Evolutionary conservation across 345 rosid genomes (phyloP).

Genomic region (Arabis hirsuta): DNA sequence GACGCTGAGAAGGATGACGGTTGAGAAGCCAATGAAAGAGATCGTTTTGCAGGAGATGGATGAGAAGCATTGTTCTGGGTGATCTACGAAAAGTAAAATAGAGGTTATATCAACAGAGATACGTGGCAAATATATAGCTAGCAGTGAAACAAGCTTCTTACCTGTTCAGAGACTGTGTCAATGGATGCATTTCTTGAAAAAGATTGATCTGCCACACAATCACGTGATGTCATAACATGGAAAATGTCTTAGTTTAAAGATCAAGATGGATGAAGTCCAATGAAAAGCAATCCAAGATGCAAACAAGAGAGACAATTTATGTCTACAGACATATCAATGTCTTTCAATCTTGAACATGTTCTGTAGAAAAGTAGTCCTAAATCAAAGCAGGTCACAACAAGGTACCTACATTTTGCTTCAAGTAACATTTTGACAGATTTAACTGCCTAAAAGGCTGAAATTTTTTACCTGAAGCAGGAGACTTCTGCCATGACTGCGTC

Average conservation of each 20-base stretch:
- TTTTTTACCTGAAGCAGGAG: constrained; percentile 77
- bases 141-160: constrained; percentile 35
- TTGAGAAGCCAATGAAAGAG: constrained; percentile 63
- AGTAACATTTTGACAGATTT: constrained; percentile 9
- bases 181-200: constrained; percentile 61
- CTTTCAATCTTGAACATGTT: constrained; percentile 8
- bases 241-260: constrained; percentile 11
- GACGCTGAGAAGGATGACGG: constrained; percentile 62
- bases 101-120: constrained; percentile 12
- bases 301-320: constrained; percentile 23
- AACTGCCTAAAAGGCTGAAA: not conserved
- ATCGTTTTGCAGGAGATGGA: constrained; percentile 60
- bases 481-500: constrained; percentile 64
- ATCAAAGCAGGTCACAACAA: constrained; percentile 11
- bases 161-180: constrained; percentile 69
- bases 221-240: not conserved
- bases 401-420: constrained; percentile 1
- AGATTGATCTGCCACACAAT: constrained; percentile 64
- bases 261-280: constrained; percentile 5
- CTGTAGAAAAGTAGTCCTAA: constrained; percentile 24
- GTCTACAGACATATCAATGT: constrained; percentile 27
- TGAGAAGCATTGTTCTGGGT: constrained; percentile 43
- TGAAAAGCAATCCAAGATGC: constrained; percentile 9
- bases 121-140: not conserved
- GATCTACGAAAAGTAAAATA: constrained; percentile 22